Percentiles rank a stretch among this genome's conserved stretches.
These are phyloP conservation scores for Wickerhamiella domercqiae DNA, from an alignment of 805 yeast genomes.

Conservation along the genomic window DNA sequence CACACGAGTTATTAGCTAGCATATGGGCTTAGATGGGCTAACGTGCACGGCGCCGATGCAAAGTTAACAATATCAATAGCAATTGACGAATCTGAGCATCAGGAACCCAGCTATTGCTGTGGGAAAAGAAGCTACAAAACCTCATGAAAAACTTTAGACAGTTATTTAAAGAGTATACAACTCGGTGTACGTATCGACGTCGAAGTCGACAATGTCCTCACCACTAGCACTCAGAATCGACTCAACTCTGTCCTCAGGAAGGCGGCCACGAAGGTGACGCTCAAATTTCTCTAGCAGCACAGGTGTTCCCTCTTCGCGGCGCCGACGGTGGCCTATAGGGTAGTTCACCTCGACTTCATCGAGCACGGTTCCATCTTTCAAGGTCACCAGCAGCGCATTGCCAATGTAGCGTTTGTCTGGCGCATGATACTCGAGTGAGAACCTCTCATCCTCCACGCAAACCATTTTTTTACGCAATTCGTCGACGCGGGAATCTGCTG, in stretches of 20 bases:
- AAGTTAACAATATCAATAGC: no score
- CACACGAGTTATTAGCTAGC: no score
- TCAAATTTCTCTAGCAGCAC: constrained; percentile 36
- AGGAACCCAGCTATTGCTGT: no score
- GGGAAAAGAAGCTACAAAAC: no score
- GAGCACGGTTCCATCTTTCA: constrained; percentile 38
- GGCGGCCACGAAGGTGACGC: constrained; percentile 35
- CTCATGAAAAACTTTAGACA: no score
- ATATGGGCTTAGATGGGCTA: no score
- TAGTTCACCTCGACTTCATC: constrained; percentile 40
- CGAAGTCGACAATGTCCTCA: constrained; percentile 27
- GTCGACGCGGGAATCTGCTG: constrained; percentile 38
- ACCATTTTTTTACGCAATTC: constrained; percentile 37
- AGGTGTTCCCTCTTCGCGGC: constrained; percentile 47
- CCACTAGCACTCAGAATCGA: constrained; percentile 27
- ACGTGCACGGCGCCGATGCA: no score
- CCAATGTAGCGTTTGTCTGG: constrained; percentile 45
- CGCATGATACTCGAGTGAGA: constrained; percentile 38
- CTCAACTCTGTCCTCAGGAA: constrained; percentile 26
- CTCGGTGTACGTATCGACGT: constrained; percentile 35
- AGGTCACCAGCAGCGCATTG: constrained; percentile 35
- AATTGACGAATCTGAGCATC: no score
- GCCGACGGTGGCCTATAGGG: constrained; percentile 43
- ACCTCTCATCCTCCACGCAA: constrained; percentile 36
- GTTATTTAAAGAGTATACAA: constrained; percentile 21